phyloP scores from a whole-genome alignment of 148 eudicot genomes.

The Hydrangea macrophylla region DNA sequence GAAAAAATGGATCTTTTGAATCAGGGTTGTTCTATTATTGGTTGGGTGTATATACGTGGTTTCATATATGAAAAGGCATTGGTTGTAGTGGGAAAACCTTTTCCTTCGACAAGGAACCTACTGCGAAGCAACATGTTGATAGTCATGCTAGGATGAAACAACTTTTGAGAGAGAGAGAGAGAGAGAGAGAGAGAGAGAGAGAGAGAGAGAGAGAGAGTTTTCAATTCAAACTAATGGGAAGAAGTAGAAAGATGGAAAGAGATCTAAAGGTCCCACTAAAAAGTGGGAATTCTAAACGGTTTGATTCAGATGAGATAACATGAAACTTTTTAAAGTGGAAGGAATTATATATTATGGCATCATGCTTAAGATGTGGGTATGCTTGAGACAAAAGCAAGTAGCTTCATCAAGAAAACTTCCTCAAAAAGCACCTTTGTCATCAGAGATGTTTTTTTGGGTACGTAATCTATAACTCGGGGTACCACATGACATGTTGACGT shows the following conservation, averaged over 20 bases:
- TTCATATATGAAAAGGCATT: neutral
- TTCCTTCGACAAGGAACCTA: slow-evolving; percentile 7
- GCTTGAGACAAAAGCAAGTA: slow-evolving; percentile 6
- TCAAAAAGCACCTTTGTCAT: neutral
- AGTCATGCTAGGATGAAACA: slow-evolving; percentile 3
- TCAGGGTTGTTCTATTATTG: slow-evolving; percentile 10
- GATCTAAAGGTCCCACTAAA: neutral
- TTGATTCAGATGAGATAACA: neutral
- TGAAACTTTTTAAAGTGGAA: slow-evolving; percentile 10
- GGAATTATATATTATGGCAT: slow-evolving; percentile 12
- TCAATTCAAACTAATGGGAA: slow-evolving; percentile 2
- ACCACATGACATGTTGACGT: too few species aligned
- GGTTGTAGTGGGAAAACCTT: slow-evolving; percentile 15
- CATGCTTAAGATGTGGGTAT: slow-evolving; percentile 12
- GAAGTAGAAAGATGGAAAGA: slow-evolving; percentile 3
- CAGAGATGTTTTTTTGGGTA: too few species aligned
- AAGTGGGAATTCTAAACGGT: neutral
- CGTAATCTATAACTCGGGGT: too few species aligned
- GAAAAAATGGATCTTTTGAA: slow-evolving; percentile 13
- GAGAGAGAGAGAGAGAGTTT: neutral
- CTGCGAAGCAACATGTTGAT: slow-evolving; percentile 12
- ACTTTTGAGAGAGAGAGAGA: neutral
- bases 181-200: neutral
- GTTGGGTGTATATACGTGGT: slow-evolving; percentile 1
- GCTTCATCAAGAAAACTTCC: slow-evolving; percentile 13